phyloP scores from a whole-genome alignment of 2,329 filamentous ascomycete species.

The Eurotiales sp. region DNA sequence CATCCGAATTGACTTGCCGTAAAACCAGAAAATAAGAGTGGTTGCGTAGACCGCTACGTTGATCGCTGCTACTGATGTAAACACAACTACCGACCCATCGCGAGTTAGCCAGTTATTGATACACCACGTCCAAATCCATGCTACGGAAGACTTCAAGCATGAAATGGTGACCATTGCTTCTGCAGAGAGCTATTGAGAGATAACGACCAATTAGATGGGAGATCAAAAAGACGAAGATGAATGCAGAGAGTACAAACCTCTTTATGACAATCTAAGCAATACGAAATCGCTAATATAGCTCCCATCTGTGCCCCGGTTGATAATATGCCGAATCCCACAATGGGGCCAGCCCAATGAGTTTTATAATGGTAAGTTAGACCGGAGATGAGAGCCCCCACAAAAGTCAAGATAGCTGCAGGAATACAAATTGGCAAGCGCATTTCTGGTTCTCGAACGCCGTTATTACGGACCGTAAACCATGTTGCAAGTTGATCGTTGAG shows the following conservation, averaged over 20 bases:
- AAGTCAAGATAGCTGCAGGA: conserved; percentile 24
- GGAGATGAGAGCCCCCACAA: conserved; percentile 21
- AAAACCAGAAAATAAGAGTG: not conserved
- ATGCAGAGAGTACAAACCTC: too few relatives aligned
- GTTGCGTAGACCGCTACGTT: not conserved
- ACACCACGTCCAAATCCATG: conserved; percentile 27
- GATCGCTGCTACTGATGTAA: not conserved
- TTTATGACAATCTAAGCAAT: conserved; percentile 25
- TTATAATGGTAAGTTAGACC: conserved; percentile 21
- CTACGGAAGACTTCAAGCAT: conserved; percentile 23
- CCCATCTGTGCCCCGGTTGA: conserved; percentile 28
- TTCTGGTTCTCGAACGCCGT: conserved; percentile 9
- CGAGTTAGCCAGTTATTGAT: conserved; percentile 17
- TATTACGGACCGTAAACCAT: not conserved
- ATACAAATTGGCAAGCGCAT: conserved; percentile 22
- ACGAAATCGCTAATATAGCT: conserved; percentile 23
- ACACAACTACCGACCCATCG: not conserved
- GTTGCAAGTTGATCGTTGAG: not conserved
- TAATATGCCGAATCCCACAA: conserved; percentile 24
- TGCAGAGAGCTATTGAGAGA: conserved; percentile 23
- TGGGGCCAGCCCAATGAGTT: conserved; percentile 19
- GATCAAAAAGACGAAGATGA: too few relatives aligned
- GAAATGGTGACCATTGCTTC: conserved; percentile 29
- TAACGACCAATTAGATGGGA: too few relatives aligned
- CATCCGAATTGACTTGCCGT: not conserved